Evolutionary conservation across 345 rosid species (phyloP), one percentile per base, ranked within the genome.

Genomic region (Citrus australasica): DNA sequence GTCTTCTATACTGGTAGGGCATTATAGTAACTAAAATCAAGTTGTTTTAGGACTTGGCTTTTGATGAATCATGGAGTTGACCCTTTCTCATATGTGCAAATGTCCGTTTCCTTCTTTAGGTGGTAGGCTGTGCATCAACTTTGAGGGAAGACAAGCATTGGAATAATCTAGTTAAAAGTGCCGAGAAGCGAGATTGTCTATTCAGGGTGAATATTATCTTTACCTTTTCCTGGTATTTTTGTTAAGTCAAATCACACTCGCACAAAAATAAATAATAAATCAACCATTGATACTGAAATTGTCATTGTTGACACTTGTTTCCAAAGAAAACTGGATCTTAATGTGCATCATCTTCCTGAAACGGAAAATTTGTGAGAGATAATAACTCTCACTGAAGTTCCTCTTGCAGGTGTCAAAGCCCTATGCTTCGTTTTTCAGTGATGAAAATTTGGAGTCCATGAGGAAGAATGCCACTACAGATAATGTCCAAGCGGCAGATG

Each of bases 111-210:
- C 71, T 55, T 40, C 42, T 74, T 74, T 62, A 95, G 99, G 99
- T 96, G 19, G 95, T 96, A 56, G 99, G 99, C 48, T 92, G 94
- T 72, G 97, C 97, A 67, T 81, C 88, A 74, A 88, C 98, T 21
- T 79, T 96, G 83, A 88, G 79, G 83, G 82, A 66, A 3, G 97
- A 96, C 76, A 84, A 93, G 72, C 97, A 92, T 62, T 94, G 98
- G 99, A 89, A 81, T 65, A 91, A 85, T 83, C 88, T 96, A 10
- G 75, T 94, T 6, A 90, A 88, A 83, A 93, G 93, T 87, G 98
- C 99, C 5, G 91, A 90, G 81, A 82, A 76, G 82, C 84, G 91
- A 76, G 82, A 83, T 46, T 80, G 87, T 53, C 74, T 94, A 25
- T 91, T 90, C 80, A 91, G 92, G 93, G 98, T 93, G 69, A 61